phyloP scores from a whole-genome alignment of 305 asterid genomes.

The Fraxinus ornus region DNA sequence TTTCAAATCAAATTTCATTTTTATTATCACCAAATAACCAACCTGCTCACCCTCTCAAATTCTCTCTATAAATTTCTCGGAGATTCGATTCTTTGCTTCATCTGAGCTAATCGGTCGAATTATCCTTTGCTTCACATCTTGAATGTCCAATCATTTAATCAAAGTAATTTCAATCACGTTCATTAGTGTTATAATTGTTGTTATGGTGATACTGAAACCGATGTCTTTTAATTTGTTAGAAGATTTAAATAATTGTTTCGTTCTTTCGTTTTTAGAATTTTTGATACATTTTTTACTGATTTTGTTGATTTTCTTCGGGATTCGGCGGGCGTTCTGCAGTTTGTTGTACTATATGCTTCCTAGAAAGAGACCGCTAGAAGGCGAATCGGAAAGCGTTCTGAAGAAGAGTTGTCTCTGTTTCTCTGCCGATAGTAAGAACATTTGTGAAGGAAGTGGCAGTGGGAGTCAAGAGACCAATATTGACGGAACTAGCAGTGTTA shows the following conservation, averaged over 20 bases:
- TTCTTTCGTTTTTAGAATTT: slow-evolving; percentile 29
- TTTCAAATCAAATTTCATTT: too few relatives aligned
- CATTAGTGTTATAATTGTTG: slow-evolving; percentile 12
- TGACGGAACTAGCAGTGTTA: slow-evolving; percentile 27
- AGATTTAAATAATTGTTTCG: slow-evolving; percentile 29
- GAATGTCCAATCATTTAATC: slow-evolving; percentile 31
- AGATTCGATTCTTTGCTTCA: slow-evolving; percentile 49
- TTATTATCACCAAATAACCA: neutral
- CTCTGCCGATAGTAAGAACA: slow-evolving; percentile 33
- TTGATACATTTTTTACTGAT: slow-evolving; percentile 28
- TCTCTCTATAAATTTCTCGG: slow-evolving; percentile 9
- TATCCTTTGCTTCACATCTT: slow-evolving; percentile 40
- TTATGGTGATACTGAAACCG: slow-evolving; percentile 23
- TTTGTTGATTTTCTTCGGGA: slow-evolving; percentile 54
- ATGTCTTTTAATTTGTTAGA: slow-evolving; percentile 26
- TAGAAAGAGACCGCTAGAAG: slow-evolving; percentile 86
- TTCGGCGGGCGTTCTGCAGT: slow-evolving; percentile 57
- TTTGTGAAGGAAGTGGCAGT: slow-evolving; percentile 3
- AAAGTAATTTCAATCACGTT: slow-evolving; percentile 22
- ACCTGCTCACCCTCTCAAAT: neutral
- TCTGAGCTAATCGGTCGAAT: slow-evolving; percentile 54
- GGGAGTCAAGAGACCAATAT: slow-evolving; percentile 27
- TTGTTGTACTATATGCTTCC: slow-evolving; percentile 95
- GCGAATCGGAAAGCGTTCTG: slow-evolving; percentile 43
- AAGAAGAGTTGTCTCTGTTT: slow-evolving; percentile 58